Base-by-base conservation (phyloP, 2,329 filamentous ascomycete species). In the Tothia fuscella region DNA sequence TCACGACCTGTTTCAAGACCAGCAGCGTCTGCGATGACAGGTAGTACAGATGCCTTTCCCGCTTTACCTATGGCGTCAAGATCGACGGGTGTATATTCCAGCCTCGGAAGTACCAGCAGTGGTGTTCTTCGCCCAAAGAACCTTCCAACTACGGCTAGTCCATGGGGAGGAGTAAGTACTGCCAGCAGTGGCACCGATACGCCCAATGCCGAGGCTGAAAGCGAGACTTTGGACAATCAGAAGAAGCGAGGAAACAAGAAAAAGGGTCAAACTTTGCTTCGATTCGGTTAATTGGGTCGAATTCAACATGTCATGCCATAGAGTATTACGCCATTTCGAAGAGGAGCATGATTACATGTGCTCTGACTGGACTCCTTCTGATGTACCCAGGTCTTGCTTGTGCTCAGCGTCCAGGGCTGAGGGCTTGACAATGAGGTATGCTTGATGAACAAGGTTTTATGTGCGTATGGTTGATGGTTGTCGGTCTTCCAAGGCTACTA, bases 61-160 rank as follows among this genome's bases (percentile, higher is more conserved):
- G 80, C 86, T 2, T 70, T 95, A 1, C 88, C 88, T 0, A 70
- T 78, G 0, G 87, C 86, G 1, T 72, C 82, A 0, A 95, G 78
- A 51, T 74, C 75, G 3, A 74, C 69, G 30, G 71, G 68, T 25
- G 68, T 72, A 7, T 60, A 68, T 26, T 70, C 69, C 54, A 66
- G 59, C 24, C 67, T 67, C 3, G 67, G 67, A 3, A 70, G 69
- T 51, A 63, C 56, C 5, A 53, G 57, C 25, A 65, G 63, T 32
- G 62, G 59, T 22, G 35, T 62, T 29, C 59, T 65, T 49, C 60
- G 65, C 45, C 58, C 19, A 14, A 16, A 36, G 10, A 32, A 12
- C 10, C 21, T 20, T 5, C n/a, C 42, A 42, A 12, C 21, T 13
- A 17, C 22, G 17, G 17, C 36, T 2, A 45, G 19, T 22, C 30